These are phyloP conservation scores for Fraxinus dipetala DNA, from an alignment of 305 asterid species.

Conservation along the genomic window DNA sequence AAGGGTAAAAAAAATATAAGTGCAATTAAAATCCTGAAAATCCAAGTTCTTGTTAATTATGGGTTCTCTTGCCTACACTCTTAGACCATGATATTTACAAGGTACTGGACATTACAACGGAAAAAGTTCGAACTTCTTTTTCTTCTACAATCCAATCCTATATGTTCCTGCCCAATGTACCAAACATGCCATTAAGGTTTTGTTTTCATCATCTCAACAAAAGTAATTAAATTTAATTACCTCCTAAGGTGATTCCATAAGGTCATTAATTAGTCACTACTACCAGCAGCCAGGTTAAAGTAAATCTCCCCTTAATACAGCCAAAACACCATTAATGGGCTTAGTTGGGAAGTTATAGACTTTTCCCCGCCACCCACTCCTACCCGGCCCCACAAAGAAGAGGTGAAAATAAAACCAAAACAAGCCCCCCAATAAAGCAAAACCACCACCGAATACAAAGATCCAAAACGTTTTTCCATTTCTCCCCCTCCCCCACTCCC, in stretches of 20 bases:
- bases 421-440: background rate
- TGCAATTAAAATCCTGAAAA: background rate
- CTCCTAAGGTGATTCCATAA: background rate
- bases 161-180: background rate
- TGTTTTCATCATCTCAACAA: background rate
- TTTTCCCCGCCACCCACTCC: background rate
- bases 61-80: background rate
- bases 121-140: background rate
- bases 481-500: background rate
- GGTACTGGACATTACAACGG: background rate
- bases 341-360: background rate
- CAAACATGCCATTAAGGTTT: background rate
- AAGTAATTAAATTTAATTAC: background rate
- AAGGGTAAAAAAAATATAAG: background rate
- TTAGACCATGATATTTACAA: background rate
- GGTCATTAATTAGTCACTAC: background rate
- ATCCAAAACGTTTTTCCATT: background rate
- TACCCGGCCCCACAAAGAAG: background rate
- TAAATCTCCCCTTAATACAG: conserved; percentile 7
- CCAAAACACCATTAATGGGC: background rate
- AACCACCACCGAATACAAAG: background rate
- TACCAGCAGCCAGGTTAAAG: background rate
- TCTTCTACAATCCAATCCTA: background rate
- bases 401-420: conserved; percentile 1
- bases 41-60: background rate